A percentile compares a stretch with the other conserved stretches of the same genome.
phyloP scores from a whole-genome alignment of 495 filamentous ascomycete species.

The Chlorociboria aeruginascens region DNA sequence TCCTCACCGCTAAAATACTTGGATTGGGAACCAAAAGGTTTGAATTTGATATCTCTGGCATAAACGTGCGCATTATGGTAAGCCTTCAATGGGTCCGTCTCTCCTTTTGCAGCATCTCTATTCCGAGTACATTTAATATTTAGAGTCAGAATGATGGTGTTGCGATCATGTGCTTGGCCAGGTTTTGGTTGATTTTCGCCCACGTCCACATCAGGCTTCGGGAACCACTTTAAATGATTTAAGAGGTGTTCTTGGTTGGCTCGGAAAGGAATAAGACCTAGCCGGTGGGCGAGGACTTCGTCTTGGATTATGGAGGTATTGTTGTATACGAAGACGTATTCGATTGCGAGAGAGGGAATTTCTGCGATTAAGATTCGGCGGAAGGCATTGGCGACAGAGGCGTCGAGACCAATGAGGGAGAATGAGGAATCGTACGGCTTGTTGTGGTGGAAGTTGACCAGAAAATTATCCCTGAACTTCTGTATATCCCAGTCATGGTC shows the following conservation, averaged over 20 bases:
- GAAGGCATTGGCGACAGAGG: constrained; percentile 93
- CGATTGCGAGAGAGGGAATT: constrained; percentile 87
- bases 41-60: constrained; percentile 65
- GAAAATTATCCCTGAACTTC: constrained; percentile 56
- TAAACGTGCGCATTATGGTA: constrained; percentile 85
- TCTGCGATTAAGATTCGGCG: constrained; percentile 94
- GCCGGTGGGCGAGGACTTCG: constrained; percentile 79
- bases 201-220: constrained; percentile 40
- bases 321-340: constrained; percentile 78
- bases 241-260: constrained; percentile 63
- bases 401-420: constrained; percentile 84
- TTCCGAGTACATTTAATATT: constrained; percentile 68
- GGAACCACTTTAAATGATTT: constrained; percentile 63
- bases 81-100: constrained; percentile 68
- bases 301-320: constrained; percentile 98
- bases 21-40: constrained; percentile 60
- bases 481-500: constrained; percentile 72
- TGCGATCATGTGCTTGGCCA: constrained; percentile 50
- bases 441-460: constrained; percentile 74
- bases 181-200: constrained; percentile 30
- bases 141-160: constrained; percentile 65
- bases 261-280: constrained; percentile 83
- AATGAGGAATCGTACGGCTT: constrained; percentile 64
- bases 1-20: constrained; percentile 53
- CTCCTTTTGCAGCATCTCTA: constrained; percentile 48